phyloP scores from a whole-genome alignment of 169 alveolate species.

The Prorocentrum cordatum region DNA sequence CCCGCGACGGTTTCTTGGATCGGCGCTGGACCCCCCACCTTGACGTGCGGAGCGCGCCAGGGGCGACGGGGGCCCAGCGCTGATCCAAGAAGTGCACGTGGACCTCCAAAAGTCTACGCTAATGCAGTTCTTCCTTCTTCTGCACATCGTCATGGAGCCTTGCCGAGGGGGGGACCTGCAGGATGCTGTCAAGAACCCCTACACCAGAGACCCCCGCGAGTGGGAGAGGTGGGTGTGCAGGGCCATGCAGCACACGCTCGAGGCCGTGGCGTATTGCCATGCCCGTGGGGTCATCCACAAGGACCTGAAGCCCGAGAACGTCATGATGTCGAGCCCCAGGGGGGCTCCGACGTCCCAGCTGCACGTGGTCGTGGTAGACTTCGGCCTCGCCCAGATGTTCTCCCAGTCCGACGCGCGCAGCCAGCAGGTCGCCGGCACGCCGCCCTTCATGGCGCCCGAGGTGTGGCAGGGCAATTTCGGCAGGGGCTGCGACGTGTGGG shows the following conservation, averaged over 20 bases:
- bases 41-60: too few species aligned
- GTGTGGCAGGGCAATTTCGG: slow-evolving; percentile 51
- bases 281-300: slow-evolving; percentile 47
- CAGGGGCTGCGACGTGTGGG: slow-evolving; percentile 63
- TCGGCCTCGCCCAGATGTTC: slow-evolving; percentile 40
- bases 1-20: too few species aligned
- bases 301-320: slow-evolving; percentile 64
- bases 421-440: slow-evolving; percentile 48
- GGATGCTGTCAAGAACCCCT: slow-evolving; percentile 20
- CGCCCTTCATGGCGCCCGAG: slow-evolving; percentile 67
- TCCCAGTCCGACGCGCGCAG: slow-evolving; percentile 14
- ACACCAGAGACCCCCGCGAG: slow-evolving; percentile 1
- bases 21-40: too few species aligned
- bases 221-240: slow-evolving; percentile 49
- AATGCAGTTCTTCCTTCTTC: too few species aligned
- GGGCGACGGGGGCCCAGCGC: too few species aligned
- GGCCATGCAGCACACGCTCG: slow-evolving; percentile 51
- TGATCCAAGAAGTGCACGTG: too few species aligned
- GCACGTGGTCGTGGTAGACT: slow-evolving; percentile 57
- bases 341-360: slow-evolving; percentile 19
- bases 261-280: slow-evolving; percentile 54
- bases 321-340: slow-evolving; percentile 43
- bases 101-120: too few species aligned
- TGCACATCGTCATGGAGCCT: too few species aligned
- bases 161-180: too few species aligned